Conservation (phyloP, 441 rosid species). For the Eruca vesicaria region DNA sequence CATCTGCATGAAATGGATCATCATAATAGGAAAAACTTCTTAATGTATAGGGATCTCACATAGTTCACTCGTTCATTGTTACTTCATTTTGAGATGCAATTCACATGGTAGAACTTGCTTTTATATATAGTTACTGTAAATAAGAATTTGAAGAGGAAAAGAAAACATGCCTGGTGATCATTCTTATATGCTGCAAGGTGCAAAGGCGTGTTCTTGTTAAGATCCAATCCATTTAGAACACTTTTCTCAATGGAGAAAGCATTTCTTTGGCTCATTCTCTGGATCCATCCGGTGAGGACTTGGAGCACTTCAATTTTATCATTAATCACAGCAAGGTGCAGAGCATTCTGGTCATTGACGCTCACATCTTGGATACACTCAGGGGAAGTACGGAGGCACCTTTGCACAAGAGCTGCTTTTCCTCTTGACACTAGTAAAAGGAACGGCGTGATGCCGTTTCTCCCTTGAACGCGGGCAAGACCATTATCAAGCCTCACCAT, state of each 20-base stretch:
- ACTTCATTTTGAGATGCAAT: neutral
- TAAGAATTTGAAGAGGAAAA: neutral
- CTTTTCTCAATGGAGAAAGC: fast-evolving
- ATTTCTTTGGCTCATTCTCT: neutral
- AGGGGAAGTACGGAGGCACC: slow-evolving; percentile 23
- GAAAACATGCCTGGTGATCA: slow-evolving; percentile 12
- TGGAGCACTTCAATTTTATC: neutral
- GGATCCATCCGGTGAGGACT: slow-evolving; percentile 10
- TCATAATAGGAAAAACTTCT: neutral
- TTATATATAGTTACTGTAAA: neutral
- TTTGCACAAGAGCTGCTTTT: neutral
- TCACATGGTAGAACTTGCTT: neutral
- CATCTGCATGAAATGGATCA: neutral
- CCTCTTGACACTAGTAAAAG: slow-evolving; percentile 22
- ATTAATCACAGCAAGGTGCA: slow-evolving; percentile 12
- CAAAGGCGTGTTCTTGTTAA: neutral
- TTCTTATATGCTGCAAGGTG: slow-evolving; percentile 13
- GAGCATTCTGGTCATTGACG: neutral
- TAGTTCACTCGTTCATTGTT: neutral
- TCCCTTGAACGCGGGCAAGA: slow-evolving; percentile 33
- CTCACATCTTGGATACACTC: slow-evolving; percentile 7
- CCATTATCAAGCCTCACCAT: slow-evolving; percentile 3
- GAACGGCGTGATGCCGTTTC: slow-evolving; percentile 32
- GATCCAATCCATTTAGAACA: neutral
- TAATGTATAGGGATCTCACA: neutral